phyloP scores from a whole-genome alignment of 164 flowering plant species.

The Liquidambar formosana region DNA sequence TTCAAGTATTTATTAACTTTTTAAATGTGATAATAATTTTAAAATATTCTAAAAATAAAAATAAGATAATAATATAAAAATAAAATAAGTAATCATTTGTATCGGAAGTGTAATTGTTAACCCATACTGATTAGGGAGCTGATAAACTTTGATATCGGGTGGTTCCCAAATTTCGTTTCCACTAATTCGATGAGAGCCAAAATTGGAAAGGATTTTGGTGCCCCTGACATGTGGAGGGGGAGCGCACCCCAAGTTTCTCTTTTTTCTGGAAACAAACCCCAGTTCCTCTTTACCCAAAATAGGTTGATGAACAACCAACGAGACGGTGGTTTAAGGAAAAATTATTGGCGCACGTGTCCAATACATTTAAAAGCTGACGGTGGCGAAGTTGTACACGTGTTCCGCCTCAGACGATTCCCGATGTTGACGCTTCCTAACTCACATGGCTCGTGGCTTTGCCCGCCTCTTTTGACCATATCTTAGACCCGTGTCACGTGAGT shows the following conservation, averaged over 20 bases:
- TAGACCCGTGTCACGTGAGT: background rate
- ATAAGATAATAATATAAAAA: too few relatives aligned
- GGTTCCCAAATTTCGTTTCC: too few relatives aligned
- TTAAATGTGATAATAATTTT: too few relatives aligned
- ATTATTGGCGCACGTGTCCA: background rate
- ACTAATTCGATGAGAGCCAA: too few relatives aligned
- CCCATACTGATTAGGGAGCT: too few relatives aligned
- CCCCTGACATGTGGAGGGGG: too few relatives aligned
- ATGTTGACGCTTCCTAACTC: background rate
- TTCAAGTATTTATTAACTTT: too few relatives aligned
- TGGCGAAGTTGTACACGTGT: conserved; percentile 3
- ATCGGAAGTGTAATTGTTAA: too few relatives aligned
- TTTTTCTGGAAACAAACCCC: background rate
- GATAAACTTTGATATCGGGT: too few relatives aligned
- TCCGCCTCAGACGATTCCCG: background rate
- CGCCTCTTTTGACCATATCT: background rate
- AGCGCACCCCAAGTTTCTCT: background rate
- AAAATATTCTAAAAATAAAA: too few relatives aligned
- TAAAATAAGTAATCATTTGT: too few relatives aligned
- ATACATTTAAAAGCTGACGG: background rate
- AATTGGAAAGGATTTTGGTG: too few relatives aligned
- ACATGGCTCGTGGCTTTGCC: background rate
- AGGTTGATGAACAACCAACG: conserved; percentile 13
- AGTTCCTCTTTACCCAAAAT: conserved; percentile 9
- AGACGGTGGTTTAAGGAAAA: background rate